A percentile compares a stretch with the other conserved stretches of the same genome.
phyloP scores from a whole-genome alignment of 257 asterid species.

The Orobanche coerulescens region DNA sequence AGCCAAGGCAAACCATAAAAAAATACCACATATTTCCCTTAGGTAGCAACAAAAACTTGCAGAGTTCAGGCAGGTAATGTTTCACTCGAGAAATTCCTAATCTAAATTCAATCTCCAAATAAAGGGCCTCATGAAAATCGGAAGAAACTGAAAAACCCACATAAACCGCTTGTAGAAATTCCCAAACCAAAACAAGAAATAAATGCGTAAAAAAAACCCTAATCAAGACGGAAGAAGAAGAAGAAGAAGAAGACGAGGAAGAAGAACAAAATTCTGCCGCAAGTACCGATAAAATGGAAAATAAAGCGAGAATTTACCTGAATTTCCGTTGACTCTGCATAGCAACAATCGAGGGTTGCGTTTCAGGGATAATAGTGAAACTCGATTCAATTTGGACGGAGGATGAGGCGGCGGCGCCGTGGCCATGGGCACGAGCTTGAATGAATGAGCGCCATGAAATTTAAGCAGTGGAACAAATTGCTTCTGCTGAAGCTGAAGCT shows the following conservation, averaged over 20 bases:
- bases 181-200: constrained; percentile 14
- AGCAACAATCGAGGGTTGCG: constrained; percentile 18
- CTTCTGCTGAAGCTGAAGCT: constrained; percentile 27
- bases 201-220: neutral
- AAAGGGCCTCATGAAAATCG: neutral
- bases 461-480: constrained; percentile 22
- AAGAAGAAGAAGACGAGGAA: neutral
- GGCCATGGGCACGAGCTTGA: constrained; percentile 25
- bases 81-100: neutral
- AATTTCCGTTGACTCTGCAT: constrained; percentile 33
- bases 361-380: constrained; percentile 20
- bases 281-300: neutral
- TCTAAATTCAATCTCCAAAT: neutral
- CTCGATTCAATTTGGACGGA: constrained; percentile 5
- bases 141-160: neutral
- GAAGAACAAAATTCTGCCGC: neutral
- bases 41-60: neutral
- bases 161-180: constrained; percentile 26
- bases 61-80: neutral
- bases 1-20: neutral
- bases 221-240: too few relatives aligned
- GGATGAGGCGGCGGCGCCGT: constrained; percentile 15
- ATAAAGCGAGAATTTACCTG: constrained; percentile 31
- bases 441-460: constrained; percentile 20
- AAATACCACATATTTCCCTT: neutral